phyloP scores from a whole-genome alignment of 768 basidiomycete species.

The Leccinum broughii region DNA sequence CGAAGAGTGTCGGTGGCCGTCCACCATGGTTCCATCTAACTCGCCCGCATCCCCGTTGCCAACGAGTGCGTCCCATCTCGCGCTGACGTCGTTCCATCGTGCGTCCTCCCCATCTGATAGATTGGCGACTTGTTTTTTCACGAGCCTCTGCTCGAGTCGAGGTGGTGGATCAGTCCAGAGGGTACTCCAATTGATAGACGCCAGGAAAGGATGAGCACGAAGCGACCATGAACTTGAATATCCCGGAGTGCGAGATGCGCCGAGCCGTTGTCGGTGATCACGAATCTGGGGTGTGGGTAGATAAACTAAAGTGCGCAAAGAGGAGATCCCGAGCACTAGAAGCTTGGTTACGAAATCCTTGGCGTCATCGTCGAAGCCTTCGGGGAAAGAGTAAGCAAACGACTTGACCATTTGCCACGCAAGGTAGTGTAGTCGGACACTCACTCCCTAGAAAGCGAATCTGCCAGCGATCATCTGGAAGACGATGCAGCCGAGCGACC shows the following conservation, averaged over 20 bases:
- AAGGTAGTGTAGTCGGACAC: slow-evolving; percentile 76
- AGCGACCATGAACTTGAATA: slow-evolving; percentile 40
- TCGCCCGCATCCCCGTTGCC: slow-evolving; percentile 26
- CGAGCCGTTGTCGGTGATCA: slow-evolving; percentile 60
- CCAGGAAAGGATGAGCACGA: slow-evolving; percentile 63
- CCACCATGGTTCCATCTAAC: slow-evolving; percentile 9
- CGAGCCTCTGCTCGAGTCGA: slow-evolving; percentile 55
- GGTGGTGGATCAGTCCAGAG: slow-evolving; percentile 70
- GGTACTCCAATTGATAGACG: slow-evolving; percentile 54
- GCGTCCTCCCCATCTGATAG: slow-evolving; percentile 28
- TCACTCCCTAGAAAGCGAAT: slow-evolving; percentile 87
- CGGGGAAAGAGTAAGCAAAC: slow-evolving; percentile 84
- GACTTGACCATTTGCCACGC: slow-evolving; percentile 94
- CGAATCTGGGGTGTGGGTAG: slow-evolving; percentile 40
- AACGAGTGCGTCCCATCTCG: slow-evolving; percentile 53
- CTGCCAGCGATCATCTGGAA: slow-evolving; percentile 51
- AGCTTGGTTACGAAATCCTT: slow-evolving; percentile 77
- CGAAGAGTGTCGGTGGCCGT: background rate
- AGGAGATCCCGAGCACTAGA: slow-evolving; percentile 48
- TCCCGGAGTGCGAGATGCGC: slow-evolving; percentile 43
- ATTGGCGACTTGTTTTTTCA: slow-evolving; percentile 40
- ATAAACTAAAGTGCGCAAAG: background rate
- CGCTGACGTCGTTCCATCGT: slow-evolving; percentile 55
- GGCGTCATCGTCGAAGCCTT: slow-evolving; percentile 79
- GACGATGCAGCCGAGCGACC: slow-evolving; percentile 88